phyloP scores from a whole-genome alignment of 176 grass and related monocot genomes.

The Alopecurus myosuroides region DNA sequence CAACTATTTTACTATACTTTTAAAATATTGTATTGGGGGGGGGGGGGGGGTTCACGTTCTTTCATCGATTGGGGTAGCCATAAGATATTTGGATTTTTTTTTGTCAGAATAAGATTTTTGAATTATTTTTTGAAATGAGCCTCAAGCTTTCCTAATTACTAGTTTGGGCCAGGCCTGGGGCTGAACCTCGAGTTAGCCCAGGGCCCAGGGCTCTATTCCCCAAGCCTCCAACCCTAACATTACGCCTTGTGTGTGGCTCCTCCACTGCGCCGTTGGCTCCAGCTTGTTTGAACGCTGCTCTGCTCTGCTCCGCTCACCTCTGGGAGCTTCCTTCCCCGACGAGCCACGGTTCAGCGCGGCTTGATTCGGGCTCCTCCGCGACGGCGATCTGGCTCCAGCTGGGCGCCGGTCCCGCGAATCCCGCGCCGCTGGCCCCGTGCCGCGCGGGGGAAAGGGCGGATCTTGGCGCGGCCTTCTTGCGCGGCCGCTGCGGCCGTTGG shows the following conservation, averaged over 20 bases:
- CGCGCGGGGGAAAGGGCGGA: conserved; percentile 20
- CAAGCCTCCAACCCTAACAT: conserved; percentile 3
- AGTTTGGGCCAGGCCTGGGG: neutral
- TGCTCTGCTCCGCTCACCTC: neutral
- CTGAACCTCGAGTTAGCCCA: neutral
- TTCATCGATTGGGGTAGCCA: no score
- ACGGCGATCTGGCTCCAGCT: conserved; percentile 10
- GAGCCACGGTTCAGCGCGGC: conserved; percentile 25
- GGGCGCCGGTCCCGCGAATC: conserved; percentile 24
- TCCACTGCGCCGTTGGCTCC: neutral
- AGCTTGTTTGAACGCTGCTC: conserved; percentile 14
- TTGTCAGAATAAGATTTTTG: no score
- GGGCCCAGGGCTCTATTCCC: neutral
- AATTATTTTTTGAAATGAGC: neutral
- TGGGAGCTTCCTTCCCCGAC: neutral
- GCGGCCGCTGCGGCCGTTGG: neutral
- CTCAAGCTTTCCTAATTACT: neutral
- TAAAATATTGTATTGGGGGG: no score
- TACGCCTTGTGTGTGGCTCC: conserved; percentile 8
- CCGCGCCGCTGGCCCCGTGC: conserved; percentile 19
- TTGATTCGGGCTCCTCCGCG: conserved; percentile 32
- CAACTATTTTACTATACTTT: no score
- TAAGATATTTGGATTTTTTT: no score
- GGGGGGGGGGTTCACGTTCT: no score
- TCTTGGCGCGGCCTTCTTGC: conserved; percentile 30